Conservation (phyloP, 352 stramenopile species). For the Detonula confervacea region DNA sequence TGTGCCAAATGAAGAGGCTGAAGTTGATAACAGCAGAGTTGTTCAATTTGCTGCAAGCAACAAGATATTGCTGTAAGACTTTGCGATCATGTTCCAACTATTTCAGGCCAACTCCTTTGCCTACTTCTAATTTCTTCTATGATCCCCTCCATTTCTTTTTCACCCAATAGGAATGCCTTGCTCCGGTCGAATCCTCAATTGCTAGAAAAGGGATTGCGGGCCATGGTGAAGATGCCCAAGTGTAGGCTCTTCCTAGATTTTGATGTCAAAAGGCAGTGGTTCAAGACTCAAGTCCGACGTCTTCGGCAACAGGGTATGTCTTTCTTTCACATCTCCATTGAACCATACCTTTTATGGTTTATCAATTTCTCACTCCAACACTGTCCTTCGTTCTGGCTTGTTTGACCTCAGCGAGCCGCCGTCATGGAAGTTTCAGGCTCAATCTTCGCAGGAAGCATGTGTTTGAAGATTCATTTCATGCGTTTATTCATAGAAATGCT, state of each 20-base stretch:
- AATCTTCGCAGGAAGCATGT: slow-evolving; percentile 95
- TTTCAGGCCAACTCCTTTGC: too few species aligned
- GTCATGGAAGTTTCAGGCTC: slow-evolving; percentile 89
- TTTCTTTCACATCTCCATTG: background rate
- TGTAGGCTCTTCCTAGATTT: slow-evolving; percentile 97
- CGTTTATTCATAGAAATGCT: slow-evolving; percentile 94
- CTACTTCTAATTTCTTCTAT: too few species aligned
- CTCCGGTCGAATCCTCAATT: slow-evolving; percentile 95
- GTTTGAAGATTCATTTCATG: slow-evolving; percentile 99
- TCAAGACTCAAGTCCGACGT: slow-evolving; percentile 92
- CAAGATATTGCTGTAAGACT: slow-evolving; percentile 95
- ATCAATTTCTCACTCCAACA: background rate
- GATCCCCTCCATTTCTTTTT: too few species aligned
- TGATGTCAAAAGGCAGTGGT: slow-evolving; percentile 98
- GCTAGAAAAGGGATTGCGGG: slow-evolving; percentile 94
- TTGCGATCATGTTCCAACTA: too few species aligned
- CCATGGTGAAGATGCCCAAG: slow-evolving; percentile 94
- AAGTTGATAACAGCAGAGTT: slow-evolving; percentile 64
- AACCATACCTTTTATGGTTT: background rate
- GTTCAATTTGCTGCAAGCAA: slow-evolving; percentile 94
- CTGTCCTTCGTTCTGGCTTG: background rate
- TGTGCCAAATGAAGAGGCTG: slow-evolving; percentile 9
- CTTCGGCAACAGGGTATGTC: slow-evolving; percentile 78
- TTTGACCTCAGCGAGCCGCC: slow-evolving; percentile 82
- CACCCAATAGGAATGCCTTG: slow-evolving; percentile 97